Evolutionary conservation across 257 asterid species (phyloP).

Genomic region (Solanum etuberosum): DNA sequence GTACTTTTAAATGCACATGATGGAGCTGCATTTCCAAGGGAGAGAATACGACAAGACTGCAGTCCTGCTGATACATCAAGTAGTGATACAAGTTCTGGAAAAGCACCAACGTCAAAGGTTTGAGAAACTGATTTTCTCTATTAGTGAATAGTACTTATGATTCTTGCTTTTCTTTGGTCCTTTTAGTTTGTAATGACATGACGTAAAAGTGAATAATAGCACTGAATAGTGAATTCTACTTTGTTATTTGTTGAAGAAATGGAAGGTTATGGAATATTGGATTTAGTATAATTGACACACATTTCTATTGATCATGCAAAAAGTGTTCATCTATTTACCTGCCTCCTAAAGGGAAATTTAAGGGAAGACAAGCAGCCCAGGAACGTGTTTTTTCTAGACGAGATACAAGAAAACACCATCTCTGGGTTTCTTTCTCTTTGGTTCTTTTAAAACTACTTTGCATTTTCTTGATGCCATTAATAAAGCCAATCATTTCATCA

Average conservation of each 20-base stretch:
- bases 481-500: background rate
- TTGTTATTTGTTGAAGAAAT: background rate
- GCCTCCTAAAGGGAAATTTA: background rate
- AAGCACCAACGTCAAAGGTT: constrained; percentile 70
- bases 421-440: background rate
- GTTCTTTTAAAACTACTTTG: background rate
- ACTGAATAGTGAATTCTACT: background rate
- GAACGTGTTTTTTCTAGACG: background rate
- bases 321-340: background rate
- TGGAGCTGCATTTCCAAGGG: constrained; percentile 84
- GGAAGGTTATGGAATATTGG: background rate
- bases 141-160: background rate
- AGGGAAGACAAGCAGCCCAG: background rate
- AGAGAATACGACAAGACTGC: constrained; percentile 19
- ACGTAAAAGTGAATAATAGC: background rate
- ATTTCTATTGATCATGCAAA: background rate
- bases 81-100: constrained; percentile 34
- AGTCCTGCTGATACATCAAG: constrained; percentile 34
- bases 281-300: background rate
- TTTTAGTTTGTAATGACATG: background rate
- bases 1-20: constrained; percentile 85
- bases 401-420: background rate
- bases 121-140: background rate
- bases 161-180: background rate
- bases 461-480: background rate